Evolutionary conservation across 768 basidiomycete genomes (phyloP).

Genomic region (Auriscalpium microsporum): DNA sequence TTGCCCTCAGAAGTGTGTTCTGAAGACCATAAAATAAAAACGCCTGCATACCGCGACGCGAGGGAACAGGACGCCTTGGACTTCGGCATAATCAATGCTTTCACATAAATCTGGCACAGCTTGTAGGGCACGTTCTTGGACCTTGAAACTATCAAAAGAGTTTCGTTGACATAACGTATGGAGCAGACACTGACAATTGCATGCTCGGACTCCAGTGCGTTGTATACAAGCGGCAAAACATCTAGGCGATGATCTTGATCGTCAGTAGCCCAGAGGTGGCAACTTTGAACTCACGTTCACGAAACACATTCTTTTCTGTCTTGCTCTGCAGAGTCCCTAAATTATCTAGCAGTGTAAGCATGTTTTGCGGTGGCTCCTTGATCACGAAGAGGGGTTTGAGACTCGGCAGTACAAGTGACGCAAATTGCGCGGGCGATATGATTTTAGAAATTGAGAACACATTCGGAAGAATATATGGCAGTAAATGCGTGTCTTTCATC

Average conservation of each 20-base stretch:
- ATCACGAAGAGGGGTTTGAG: constrained; percentile 84
- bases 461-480: constrained; percentile 94
- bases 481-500: constrained; percentile 91
- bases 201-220: constrained; percentile 94
- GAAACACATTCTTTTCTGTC: constrained; percentile 77
- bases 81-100: constrained; percentile 90
- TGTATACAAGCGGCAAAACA: constrained; percentile 93
- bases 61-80: constrained; percentile 83
- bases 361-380: constrained; percentile 95
- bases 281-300: constrained; percentile 55
- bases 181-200: constrained; percentile 42
- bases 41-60: constrained; percentile 71
- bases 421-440: constrained; percentile 75
- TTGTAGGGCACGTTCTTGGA: constrained; percentile 86
- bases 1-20: not conserved
- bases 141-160: constrained; percentile 34
- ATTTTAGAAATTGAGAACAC: constrained; percentile 83
- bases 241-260: constrained; percentile 36
- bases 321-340: constrained; percentile 81
- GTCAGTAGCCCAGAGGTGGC: not conserved
- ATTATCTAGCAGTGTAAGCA: constrained; percentile 90
- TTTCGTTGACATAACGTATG: not conserved
- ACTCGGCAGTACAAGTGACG: constrained; percentile 70
- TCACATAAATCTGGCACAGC: constrained; percentile 85
- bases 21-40: not conserved